These are phyloP conservation scores for Penicillium malachiteum DNA, from an alignment of 495 filamentous ascomycete genomes.

Conservation along the genomic window DNA sequence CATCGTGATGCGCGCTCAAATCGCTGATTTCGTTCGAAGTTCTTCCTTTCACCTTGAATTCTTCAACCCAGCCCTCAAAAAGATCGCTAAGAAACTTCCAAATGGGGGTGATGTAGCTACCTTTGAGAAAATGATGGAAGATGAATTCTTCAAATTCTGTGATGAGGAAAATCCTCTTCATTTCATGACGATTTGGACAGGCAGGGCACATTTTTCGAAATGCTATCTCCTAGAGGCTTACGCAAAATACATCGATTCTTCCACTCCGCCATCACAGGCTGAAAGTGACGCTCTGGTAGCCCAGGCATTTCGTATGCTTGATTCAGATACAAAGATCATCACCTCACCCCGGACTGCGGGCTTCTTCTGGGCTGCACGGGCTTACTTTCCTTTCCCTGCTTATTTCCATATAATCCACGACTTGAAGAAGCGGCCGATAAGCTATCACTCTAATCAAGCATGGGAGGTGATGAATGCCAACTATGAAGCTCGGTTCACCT, in stretches of 20 bases:
- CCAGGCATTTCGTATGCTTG: slow-evolving; percentile 43
- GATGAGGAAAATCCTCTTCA: slow-evolving; percentile 29
- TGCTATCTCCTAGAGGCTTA: slow-evolving; percentile 46
- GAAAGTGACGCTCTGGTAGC: slow-evolving; percentile 37
- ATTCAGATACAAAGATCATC: slow-evolving; percentile 51
- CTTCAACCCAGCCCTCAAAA: slow-evolving; percentile 45
- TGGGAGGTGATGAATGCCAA: slow-evolving; percentile 55
- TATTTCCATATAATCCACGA: slow-evolving; percentile 52
- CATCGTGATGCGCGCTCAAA: slow-evolving; percentile 46
- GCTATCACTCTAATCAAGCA: slow-evolving; percentile 27
- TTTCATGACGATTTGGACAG: slow-evolving; percentile 51
- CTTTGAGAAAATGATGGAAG: slow-evolving; percentile 46
- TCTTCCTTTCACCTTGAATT: slow-evolving; percentile 50
- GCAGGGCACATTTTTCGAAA: slow-evolving; percentile 46
- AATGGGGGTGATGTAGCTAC: slow-evolving; percentile 24
- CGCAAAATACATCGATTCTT: slow-evolving; percentile 24
- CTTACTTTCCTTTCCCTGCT: slow-evolving; percentile 54
- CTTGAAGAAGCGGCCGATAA: slow-evolving; percentile 36
- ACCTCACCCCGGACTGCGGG: slow-evolving; percentile 43
- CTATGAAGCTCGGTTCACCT: slow-evolving; percentile 39
- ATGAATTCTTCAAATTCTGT: slow-evolving; percentile 47
- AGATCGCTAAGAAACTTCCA: slow-evolving; percentile 28
- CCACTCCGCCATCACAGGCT: slow-evolving; percentile 22
- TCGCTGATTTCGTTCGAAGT: slow-evolving; percentile 50
- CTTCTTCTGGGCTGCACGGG: slow-evolving; percentile 44